phyloP scores from a whole-genome alignment of 1,284 basidiomycete species.

The Mycena citricolor region DNA sequence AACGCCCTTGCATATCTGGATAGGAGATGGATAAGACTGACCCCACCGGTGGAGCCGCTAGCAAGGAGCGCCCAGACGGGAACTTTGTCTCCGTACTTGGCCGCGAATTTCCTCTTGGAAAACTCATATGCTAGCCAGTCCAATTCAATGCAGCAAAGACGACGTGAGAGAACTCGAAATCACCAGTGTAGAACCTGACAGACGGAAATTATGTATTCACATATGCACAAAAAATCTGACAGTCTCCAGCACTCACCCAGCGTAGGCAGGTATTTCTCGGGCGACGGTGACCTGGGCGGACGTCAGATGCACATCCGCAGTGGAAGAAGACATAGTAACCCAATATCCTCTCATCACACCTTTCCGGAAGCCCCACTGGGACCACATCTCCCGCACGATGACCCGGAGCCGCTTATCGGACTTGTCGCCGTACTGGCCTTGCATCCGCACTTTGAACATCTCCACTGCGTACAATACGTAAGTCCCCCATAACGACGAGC shows the following conservation, averaged over 20 bases:
- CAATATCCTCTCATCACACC: constrained; percentile 97
- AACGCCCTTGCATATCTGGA: neutral
- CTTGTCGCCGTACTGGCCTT: constrained; percentile 82
- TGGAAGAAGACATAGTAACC: constrained; percentile 51
- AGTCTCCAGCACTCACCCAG: constrained; percentile 57
- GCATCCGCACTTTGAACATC: constrained; percentile 96
- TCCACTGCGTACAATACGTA: constrained; percentile 56
- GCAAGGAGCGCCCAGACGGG: constrained; percentile 89
- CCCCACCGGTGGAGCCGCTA: constrained; percentile 87
- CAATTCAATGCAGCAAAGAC: neutral
- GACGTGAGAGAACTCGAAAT: neutral
- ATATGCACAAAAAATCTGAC: too few relatives aligned
- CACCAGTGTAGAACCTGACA: constrained; percentile 73
- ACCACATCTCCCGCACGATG: constrained; percentile 82
- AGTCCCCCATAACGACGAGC: neutral
- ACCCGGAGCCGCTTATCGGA: constrained; percentile 75
- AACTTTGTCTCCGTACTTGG: constrained; percentile 56
- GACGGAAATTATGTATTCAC: constrained; percentile 1
- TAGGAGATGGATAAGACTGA: constrained; percentile 39
- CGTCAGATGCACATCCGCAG: constrained; percentile 29
- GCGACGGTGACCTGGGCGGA: constrained; percentile 77
- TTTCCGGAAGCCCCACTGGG: constrained; percentile 76
- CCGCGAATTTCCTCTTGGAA: constrained; percentile 76
- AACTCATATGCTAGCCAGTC: constrained; percentile 75
- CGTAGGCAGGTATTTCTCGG: constrained; percentile 94